Base-by-base conservation (phyloP, 176 grass and related monocot species). In the sorghum (Sorghum bicolor) region DNA sequence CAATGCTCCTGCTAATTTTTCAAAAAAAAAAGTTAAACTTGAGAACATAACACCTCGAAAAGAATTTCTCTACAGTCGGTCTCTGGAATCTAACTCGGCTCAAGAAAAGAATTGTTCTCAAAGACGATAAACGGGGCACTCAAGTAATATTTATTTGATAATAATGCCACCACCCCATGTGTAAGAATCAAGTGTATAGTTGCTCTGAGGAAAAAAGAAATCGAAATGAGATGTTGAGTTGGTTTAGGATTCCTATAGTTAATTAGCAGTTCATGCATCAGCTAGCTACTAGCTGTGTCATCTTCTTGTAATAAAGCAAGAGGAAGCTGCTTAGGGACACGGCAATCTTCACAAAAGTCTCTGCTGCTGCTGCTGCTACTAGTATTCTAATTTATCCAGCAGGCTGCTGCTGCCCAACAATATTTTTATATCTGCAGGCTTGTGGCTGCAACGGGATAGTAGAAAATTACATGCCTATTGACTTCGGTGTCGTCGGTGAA, bases 151-250 rank as follows among this genome's bases (percentile, higher is more conserved):
- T 43, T 7, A 5, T 63, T 24, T 73, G 28, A 45, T 63, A 72
- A 47, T 30, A 29, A 30, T 62, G 36, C 7, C 29, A 64, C 4
- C n/a, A 48, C 41, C 69, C 53, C 57, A 50, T 50, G 41, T 83
- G 71, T 22, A 28, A 6, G 58, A 43, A 52, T 70, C 79, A 70
- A 25, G 10, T 14, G 3, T 37, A 26, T 61, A 61, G 57, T 61
- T 61, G 9, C 1, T 61, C 55, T 11, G 22, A 10, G n/a, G 26
- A 19, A 1, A 37, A 30, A 57, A 38, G 43, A 47, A 22, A 41
- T 57, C 24, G 10, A 14, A 60, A 77, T 78, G 15, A 85, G 73
- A 58, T 70, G 83, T 44, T 78, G 48, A 77, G 17, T 78, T 13
- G 36, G 36, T 78, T 85, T 85, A 34, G 26, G 28, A 39, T 70